Base-by-base conservation (phyloP, 352 stramenopile species). In the Pythium folliculosum region DNA sequence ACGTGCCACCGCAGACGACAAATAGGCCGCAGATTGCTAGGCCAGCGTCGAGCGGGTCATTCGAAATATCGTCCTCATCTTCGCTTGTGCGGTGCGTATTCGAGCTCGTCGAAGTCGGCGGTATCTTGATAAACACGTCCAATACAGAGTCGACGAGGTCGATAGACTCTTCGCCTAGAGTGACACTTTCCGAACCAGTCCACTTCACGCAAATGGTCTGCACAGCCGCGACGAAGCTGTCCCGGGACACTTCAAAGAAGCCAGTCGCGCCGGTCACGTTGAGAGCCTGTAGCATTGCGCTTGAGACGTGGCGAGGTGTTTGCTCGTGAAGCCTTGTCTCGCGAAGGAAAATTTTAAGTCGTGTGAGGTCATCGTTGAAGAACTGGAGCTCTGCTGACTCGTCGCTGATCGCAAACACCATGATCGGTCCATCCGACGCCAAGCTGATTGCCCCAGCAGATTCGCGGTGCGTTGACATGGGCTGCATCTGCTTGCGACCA, bases 331-430 rank as follows among this genome's bases (percentile, higher is more conserved):
- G 37, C 63, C 87, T 74, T 17, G 81, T 92, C 65, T 95, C 80
- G 4, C 72, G 74, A 21, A 95, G 53, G 40, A 93, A 92, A 17
- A 76, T 53, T 43, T 86, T 88, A 3, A 95, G 60, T 5, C 80
- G 80, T 8, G 65, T 72, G 35, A 95, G 82, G 32, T 95, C 84
- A 40, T 95, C 84, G 40, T 89, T 80, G 77, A 91, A 95, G 40
- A 95, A 92, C 38, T 95, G 81, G 51, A 95, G 67, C 59, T 95
- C 86, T 0, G 83, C 82, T 1, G 86, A 80, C 10, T 90, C 73
- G 4, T 84, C 76, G 1, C 79, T 81, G 22, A 93, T 81, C 0
- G 83, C 84, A 59, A 93, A 95, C 17, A 95, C 86, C 83, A 95
- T 90, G 16, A 93, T 83, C 5, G 86, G 84, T 1, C 83, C 84